phyloP scores from a whole-genome alignment of 1,284 basidiomycete species.

The Phylloboletellus chloephorus region DNA sequence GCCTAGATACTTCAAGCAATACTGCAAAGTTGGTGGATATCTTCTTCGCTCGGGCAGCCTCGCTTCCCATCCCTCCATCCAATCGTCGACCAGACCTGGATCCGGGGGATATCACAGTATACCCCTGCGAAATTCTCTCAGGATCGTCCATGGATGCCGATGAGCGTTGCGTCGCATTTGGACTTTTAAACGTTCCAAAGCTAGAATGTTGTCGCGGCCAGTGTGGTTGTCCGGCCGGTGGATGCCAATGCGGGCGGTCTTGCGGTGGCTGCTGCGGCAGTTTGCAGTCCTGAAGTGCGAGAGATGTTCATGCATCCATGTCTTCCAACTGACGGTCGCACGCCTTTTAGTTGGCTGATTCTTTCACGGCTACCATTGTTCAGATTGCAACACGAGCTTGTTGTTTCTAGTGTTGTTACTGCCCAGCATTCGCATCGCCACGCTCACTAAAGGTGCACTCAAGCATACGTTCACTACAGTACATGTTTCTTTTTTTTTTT shows the following conservation, averaged over 20 bases:
- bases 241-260: conserved; percentile 20
- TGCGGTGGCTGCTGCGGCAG: conserved; percentile 13
- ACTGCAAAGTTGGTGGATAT: conserved; percentile 44
- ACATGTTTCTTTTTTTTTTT: too few relatives aligned
- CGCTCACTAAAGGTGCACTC: too few relatives aligned
- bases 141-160: conserved; percentile 25
- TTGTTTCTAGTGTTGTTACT: too few relatives aligned
- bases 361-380: too few relatives aligned
- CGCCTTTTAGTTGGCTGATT: neutral
- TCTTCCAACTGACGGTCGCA: neutral
- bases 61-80: conserved; percentile 50
- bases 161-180: conserved; percentile 39
- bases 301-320: neutral
- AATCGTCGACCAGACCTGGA: conserved; percentile 42
- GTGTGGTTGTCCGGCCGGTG: conserved; percentile 40
- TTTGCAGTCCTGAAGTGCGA: conserved; percentile 1
- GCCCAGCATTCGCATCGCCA: too few relatives aligned
- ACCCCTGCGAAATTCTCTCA: conserved; percentile 36
- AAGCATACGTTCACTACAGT: too few relatives aligned
- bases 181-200: conserved; percentile 54
- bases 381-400: too few relatives aligned
- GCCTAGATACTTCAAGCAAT: conserved; percentile 14
- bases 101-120: conserved; percentile 46
- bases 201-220: conserved; percentile 59
- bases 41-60: conserved; percentile 60